Evolutionary conservation across 2,329 filamentous ascomycete genomes (phyloP), one percentile per base, ranked within the genome.

Genomic region (Raffaelea arxii): DNA sequence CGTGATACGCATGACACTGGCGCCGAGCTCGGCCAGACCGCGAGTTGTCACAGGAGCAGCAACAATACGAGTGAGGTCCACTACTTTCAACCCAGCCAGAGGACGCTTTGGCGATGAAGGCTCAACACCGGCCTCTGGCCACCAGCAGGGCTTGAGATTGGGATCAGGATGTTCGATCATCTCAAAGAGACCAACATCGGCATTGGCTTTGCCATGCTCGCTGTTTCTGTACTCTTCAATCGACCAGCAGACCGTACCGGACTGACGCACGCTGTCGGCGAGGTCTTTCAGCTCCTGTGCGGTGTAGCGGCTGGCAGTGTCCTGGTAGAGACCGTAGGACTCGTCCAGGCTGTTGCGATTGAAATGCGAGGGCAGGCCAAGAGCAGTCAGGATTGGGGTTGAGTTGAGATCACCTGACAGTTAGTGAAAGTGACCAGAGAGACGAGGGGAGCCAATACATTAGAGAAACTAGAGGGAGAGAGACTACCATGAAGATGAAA

Each of bases 401-500:
- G 70, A 65, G 39, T 70, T 55, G 45, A 75, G 59, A n/a, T n/a
- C n/a, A n/a, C n/a, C n/a, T n/a, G n/a, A n/a, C n/a, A n/a, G n/a
- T n/a, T n/a, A n/a, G n/a, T n/a, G n/a, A n/a, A n/a, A n/a, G n/a
- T n/a, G n/a, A n/a, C n/a, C n/a, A n/a, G n/a, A n/a, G n/a, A n/a
- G n/a, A n/a, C n/a, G n/a, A n/a, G n/a, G n/a, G n/a, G n/a, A n/a
- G n/a, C n/a, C n/a, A n/a, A n/a, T n/a, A n/a, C n/a, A n/a, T n/a
- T n/a, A n/a, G n/a, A n/a, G n/a, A n/a, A n/a, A n/a, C n/a, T n/a
- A n/a, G n/a, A 36, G 32, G 32, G 19, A 6, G 32, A 36, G 32
- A n/a, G n/a, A 2, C 66, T 72, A 4, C 72, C 71, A 43, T 75
- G 69, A 0, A 75, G 56, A 4, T 68, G 69, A 53, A 71, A 75